A percentile compares a stretch with the other conserved stretches of the same genome.
Evolutionary conservation across 768 basidiomycete species (phyloP).

Genomic region (Mycena galericulata): DNA sequence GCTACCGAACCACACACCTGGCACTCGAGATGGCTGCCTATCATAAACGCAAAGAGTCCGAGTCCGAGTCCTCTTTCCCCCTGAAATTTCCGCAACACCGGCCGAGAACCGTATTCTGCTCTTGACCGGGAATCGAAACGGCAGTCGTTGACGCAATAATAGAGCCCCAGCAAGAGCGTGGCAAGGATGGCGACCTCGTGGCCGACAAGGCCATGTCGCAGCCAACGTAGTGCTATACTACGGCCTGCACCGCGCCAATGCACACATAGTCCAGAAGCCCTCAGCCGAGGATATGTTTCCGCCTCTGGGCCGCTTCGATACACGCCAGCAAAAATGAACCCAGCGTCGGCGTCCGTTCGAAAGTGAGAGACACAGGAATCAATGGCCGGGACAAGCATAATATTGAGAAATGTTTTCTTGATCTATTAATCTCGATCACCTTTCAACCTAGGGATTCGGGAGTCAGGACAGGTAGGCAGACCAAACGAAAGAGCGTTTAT

Average conservation of each 20-base stretch:
- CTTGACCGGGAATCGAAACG: slow-evolving; percentile 8
- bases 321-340: slow-evolving; percentile 23
- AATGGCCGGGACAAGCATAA: slow-evolving; percentile 10
- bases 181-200: slow-evolving; percentile 11
- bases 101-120: slow-evolving; percentile 18
- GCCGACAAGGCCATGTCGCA: not conserved
- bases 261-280: slow-evolving; percentile 20
- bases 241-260: slow-evolving; percentile 26
- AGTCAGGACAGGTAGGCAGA: too few species aligned
- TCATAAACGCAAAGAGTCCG: slow-evolving; percentile 24
- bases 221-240: slow-evolving; percentile 27
- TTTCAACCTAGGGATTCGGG: not conserved
- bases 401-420: slow-evolving; percentile 24
- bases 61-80: slow-evolving; percentile 18
- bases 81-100: not conserved
- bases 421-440: not conserved
- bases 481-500: too few species aligned
- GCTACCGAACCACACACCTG: slow-evolving; percentile 10
- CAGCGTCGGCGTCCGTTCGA: slow-evolving; percentile 24
- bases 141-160: slow-evolving; percentile 24
- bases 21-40: slow-evolving; percentile 25
- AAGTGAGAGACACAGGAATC: slow-evolving; percentile 5
- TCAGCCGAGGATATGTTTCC: too few species aligned
- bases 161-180: slow-evolving; percentile 12
- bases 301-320: slow-evolving; percentile 10